These are phyloP conservation scores for Prunus mira DNA, from an alignment of 306 rosid species.

Conservation along the genomic window DNA sequence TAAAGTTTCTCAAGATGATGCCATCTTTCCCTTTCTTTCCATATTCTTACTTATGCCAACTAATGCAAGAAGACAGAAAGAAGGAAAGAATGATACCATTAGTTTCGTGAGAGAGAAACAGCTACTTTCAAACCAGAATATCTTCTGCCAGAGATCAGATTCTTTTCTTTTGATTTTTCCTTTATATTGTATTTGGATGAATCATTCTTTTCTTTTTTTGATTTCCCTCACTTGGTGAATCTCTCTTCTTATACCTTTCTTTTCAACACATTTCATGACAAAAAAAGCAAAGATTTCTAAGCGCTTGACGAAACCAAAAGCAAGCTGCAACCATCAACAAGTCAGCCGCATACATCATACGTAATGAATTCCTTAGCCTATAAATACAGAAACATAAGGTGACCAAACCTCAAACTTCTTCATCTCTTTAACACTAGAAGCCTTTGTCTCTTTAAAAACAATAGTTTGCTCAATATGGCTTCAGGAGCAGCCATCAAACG, in stretches of 20 bases:
- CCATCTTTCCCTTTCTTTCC: slow-evolving; percentile 21
- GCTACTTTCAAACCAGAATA: slow-evolving; percentile 26
- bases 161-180: slow-evolving; percentile 44
- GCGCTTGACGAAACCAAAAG: slow-evolving; percentile 20
- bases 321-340: slow-evolving; percentile 2
- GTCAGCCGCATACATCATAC: not conserved
- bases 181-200: slow-evolving; percentile 8
- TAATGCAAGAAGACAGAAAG: slow-evolving; percentile 16
- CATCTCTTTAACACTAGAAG: slow-evolving; percentile 13
- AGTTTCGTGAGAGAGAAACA: slow-evolving; percentile 31
- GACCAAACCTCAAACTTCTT: slow-evolving; percentile 3
- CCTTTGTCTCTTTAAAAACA: not conserved
- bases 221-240: slow-evolving; percentile 10
- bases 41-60: slow-evolving; percentile 25
- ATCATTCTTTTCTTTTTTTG: not conserved
- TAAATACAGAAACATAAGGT: slow-evolving; percentile 19
- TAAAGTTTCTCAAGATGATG: slow-evolving; percentile 1
- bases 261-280: slow-evolving; percentile 12
- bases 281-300: slow-evolving; percentile 6
- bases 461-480: slow-evolving; percentile 32
- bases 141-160: slow-evolving; percentile 20
- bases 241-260: slow-evolving; percentile 23
- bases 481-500: slow-evolving; percentile 37
- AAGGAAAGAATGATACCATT: slow-evolving; percentile 63
- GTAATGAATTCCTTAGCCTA: not conserved